Evolutionary conservation across 257 asterid genomes (phyloP), one percentile per base, ranked within the genome.

Genomic region (Forsythia viridissima): DNA sequence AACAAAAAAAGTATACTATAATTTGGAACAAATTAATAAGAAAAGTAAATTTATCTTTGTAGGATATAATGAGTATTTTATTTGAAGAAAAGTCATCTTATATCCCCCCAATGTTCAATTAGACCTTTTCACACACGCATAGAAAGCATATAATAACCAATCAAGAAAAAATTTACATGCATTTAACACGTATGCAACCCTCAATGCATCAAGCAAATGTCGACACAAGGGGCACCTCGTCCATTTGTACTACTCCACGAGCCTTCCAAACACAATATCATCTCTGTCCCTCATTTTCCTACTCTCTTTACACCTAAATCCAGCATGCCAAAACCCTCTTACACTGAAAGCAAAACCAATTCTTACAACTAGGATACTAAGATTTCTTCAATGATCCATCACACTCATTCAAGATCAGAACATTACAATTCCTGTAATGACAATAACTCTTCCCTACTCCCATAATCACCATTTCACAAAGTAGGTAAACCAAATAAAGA

Each of bases 151-250:
- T 16, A 16, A 52, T 13, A 52, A 1, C 21, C 20, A 52, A 18
- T 16, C 9, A 16, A 52, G 63, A 12, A 52, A 18, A 9, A 57
- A 30, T 20, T 66, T 0, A 89, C 97, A 97, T 89, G 94, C 97
- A 93, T 37, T 52, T 82, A 21, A 93, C 83, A 71, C 82, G 77
- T 46, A 2, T 69, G 75, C 97, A 91, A 73, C 97, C 97, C 6
- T 82, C 88, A 41, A 11, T 36, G 59, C 63, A 87, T 90, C 93
- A 38, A 91, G 92, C 7, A 93, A 89, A 84, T 89, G 96, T 72
- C 86, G 83, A 66, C 97, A 91, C 69, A 78, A 75, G 0, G 98
- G 97, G 70, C 97, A 93, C 78, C 97, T 87, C 88, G 0, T 84
- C 97, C 97, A 91, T 77, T 71, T 84, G 72, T 24, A 89, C 86